Percentiles rank a stretch among this genome's conserved stretches.
These are phyloP conservation scores for Rutidosis leptorrhynchoides DNA, from an alignment of 129 eudicot species.

Conservation along the genomic window DNA sequence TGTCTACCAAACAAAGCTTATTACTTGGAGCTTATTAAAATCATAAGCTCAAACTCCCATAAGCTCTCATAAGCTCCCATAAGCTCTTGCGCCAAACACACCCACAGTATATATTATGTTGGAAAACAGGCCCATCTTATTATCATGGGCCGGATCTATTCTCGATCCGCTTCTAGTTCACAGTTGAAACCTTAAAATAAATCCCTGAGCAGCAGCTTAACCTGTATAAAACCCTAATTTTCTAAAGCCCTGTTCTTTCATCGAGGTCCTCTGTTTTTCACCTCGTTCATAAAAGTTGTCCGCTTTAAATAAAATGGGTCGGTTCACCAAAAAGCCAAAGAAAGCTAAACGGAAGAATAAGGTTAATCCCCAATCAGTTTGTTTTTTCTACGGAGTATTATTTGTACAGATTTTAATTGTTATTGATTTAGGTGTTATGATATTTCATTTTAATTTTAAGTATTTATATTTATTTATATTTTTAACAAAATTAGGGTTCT, in stretches of 20 bases:
- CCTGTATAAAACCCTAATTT: conserved; percentile 46
- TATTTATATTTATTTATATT: not conserved
- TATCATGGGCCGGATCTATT: no score
- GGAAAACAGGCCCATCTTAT: no score
- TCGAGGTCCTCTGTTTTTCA: not conserved
- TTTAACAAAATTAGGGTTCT: conserved; percentile 35
- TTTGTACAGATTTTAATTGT: not conserved
- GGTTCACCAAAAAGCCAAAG: conserved; percentile 73
- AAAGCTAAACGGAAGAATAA: conserved; percentile 75
- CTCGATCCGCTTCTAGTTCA: no score
- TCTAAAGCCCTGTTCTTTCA: conserved; percentile 34
- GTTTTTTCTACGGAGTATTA: not conserved
- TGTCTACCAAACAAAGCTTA: no score
- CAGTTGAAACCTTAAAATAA: no score
- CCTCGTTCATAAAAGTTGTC: no score
- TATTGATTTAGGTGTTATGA: not conserved
- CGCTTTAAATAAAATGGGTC: conserved; percentile 41
- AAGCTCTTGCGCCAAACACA: no score
- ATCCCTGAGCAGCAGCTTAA: no score
- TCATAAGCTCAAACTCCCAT: no score
- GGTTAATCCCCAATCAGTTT: conserved; percentile 31
- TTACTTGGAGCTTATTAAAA: no score
- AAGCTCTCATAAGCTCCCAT: no score
- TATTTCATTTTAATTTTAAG: not conserved
- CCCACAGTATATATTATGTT: no score